Percentiles rank a stretch among this genome's conserved stretches.
These are phyloP conservation scores for Mycena citricolor DNA, from an alignment of 1,284 basidiomycete species.

Conservation along the genomic window DNA sequence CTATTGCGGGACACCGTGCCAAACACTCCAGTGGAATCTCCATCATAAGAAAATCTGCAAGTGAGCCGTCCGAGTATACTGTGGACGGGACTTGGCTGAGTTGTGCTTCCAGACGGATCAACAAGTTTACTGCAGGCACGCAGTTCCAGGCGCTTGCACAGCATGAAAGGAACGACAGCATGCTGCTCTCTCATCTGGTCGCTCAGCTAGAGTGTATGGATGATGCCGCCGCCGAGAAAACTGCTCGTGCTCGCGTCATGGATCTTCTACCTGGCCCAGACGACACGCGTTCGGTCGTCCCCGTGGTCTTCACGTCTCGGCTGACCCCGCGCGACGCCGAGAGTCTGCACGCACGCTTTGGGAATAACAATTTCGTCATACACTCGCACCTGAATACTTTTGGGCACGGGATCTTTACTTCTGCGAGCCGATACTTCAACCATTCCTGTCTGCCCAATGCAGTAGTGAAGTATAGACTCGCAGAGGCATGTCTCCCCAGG, in stretches of 20 bases:
- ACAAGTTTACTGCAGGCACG: constrained; percentile 46
- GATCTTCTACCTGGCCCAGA: constrained; percentile 53
- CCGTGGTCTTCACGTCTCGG: constrained; percentile 35
- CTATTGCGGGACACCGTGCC: constrained; percentile 68
- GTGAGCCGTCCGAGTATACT: constrained; percentile 5
- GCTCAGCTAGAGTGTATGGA: constrained; percentile 42
- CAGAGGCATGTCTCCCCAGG: constrained; percentile 34
- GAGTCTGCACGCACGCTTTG: constrained; percentile 56
- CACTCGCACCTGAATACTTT: constrained; percentile 66
- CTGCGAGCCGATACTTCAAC: constrained; percentile 72
- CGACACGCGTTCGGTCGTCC: too few relatives aligned
- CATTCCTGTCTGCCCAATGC: constrained; percentile 77
- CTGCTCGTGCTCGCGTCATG: constrained; percentile 38
- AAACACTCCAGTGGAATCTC: constrained; percentile 59
- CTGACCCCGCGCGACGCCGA: constrained; percentile 29
- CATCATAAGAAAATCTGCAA: constrained; percentile 70
- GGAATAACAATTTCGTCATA: constrained; percentile 75
- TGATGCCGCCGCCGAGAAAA: constrained; percentile 28
- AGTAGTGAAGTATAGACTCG: constrained; percentile 56
- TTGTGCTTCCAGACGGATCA: constrained; percentile 13
- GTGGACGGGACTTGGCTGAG: neutral
- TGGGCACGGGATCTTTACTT: constrained; percentile 71
- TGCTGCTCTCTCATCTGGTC: constrained; percentile 62
- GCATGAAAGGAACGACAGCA: constrained; percentile 57
- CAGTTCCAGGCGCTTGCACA: constrained; percentile 46